These are phyloP conservation scores for Polyrhizophydium stewartii DNA, from an alignment of 371 early-diverging fungal species.

Conservation along the genomic window DNA sequence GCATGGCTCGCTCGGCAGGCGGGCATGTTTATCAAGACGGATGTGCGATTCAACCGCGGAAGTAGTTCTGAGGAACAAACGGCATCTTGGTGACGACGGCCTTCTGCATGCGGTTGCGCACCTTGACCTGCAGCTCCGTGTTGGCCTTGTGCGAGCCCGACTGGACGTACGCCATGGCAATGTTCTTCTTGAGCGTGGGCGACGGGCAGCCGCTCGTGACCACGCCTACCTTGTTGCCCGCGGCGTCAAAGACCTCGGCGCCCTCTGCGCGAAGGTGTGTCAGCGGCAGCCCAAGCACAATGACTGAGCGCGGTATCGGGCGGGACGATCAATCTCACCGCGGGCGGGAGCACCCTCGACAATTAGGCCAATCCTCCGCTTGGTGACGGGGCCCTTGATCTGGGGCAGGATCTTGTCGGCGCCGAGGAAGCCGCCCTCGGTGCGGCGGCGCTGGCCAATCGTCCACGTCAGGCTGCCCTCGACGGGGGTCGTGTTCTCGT, in stretches of 20 bases:
- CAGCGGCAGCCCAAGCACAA: too few relatives aligned
- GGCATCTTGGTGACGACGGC: conserved; percentile 94
- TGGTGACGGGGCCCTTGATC: conserved; percentile 67
- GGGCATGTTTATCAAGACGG: too few relatives aligned
- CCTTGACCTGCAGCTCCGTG: conserved; percentile 83
- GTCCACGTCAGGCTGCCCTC: conserved; percentile 96
- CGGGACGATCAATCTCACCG: conserved; percentile 24
- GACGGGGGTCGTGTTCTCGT: conserved; percentile 87
- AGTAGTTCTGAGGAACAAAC: conserved; percentile 60
- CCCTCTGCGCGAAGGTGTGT: conserved; percentile 39
- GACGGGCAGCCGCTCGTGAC: conserved; percentile 94
- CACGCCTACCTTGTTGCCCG: conserved; percentile 41
- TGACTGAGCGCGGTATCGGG: neutral
- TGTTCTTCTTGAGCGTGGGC: conserved; percentile 89
- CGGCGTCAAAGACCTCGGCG: conserved; percentile 63
- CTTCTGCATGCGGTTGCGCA: conserved; percentile 76
- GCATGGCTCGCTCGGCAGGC: too few relatives aligned
- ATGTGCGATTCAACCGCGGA: conserved; percentile 2
- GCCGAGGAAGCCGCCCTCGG: conserved; percentile 94
- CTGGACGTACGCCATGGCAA: conserved; percentile 95
- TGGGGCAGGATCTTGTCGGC: conserved; percentile 79
- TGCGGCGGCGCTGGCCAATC: conserved; percentile 84
- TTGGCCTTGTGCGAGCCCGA: conserved; percentile 82
- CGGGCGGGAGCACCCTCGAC: conserved; percentile 96
- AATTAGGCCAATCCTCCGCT: conserved; percentile 85